These are phyloP conservation scores for Dichotomocladium elegans DNA, from an alignment of 371 early-diverging fungal genomes.

Conservation along the genomic window DNA sequence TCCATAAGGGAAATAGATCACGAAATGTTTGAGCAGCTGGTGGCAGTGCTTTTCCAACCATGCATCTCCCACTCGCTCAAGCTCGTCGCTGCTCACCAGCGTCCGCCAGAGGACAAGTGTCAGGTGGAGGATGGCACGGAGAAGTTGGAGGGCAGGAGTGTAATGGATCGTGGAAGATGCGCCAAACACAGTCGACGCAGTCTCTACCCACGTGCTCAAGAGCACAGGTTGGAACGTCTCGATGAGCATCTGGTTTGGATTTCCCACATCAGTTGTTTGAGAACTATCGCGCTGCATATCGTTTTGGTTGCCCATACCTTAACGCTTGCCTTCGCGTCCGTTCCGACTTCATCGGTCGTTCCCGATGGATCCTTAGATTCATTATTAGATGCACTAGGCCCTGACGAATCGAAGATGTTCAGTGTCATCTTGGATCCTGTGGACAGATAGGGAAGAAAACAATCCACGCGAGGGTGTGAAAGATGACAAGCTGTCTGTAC, in stretches of 20 bases:
- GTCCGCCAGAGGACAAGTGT: constrained; percentile 68
- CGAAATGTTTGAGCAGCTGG: constrained; percentile 58
- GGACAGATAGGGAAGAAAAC: constrained; percentile 19
- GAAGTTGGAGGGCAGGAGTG: constrained; percentile 45
- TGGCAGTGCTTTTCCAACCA: constrained; percentile 51
- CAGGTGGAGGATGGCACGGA: constrained; percentile 50
- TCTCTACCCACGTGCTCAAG: constrained; percentile 71
- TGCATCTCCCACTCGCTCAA: constrained; percentile 10
- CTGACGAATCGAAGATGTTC: constrained; percentile 35
- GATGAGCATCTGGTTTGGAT: constrained; percentile 30
- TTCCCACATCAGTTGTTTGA: too few species aligned
- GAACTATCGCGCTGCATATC: not conserved
- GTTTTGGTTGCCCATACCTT: not conserved
- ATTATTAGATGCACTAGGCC: not conserved
- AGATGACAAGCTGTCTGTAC: not conserved
- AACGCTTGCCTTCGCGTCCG: constrained; percentile 19
- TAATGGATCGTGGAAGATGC: constrained; percentile 26
- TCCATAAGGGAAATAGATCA: constrained; percentile 74
- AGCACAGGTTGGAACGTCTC: constrained; percentile 60
- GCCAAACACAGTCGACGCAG: constrained; percentile 63
- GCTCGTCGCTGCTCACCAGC: constrained; percentile 30
- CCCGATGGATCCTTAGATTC: not conserved
- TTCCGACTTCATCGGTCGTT: not conserved
- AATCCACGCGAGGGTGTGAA: constrained; percentile 13
- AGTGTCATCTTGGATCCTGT: constrained; percentile 4